Evolutionary conservation across 257 asterid species (phyloP).

Genomic region (Nicotiana sylvestris): DNA sequence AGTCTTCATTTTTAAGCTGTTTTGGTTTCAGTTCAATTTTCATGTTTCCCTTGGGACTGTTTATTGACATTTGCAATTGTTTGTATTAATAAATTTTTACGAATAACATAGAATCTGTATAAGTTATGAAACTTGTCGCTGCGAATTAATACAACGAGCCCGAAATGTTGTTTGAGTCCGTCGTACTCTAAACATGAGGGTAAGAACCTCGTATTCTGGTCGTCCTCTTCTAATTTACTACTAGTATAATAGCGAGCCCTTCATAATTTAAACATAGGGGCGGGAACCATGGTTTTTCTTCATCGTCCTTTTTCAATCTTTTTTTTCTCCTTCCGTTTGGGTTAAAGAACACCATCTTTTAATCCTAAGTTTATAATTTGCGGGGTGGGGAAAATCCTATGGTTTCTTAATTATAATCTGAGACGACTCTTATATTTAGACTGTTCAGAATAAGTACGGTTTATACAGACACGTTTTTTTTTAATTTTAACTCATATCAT

Average conservation of each 20-base stretch:
- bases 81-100: background rate
- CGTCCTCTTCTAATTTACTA: background rate
- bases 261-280: background rate
- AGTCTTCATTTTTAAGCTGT: background rate
- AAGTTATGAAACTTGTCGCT: background rate
- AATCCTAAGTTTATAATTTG: background rate
- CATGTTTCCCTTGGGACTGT: background rate
- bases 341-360: background rate
- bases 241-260: background rate
- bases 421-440: background rate
- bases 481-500: background rate
- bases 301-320: background rate
- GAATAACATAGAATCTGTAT: too few relatives aligned
- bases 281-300: background rate
- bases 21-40: background rate
- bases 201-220: background rate
- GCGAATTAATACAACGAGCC: background rate
- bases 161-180: background rate
- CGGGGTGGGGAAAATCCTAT: background rate
- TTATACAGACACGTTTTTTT: background rate
- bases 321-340: background rate
- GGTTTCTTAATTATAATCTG: background rate
- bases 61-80: background rate
- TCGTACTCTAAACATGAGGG: background rate
- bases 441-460: background rate